phyloP scores from a whole-genome alignment of 441 rosid species.

The Euphorbia celastroides region DNA sequence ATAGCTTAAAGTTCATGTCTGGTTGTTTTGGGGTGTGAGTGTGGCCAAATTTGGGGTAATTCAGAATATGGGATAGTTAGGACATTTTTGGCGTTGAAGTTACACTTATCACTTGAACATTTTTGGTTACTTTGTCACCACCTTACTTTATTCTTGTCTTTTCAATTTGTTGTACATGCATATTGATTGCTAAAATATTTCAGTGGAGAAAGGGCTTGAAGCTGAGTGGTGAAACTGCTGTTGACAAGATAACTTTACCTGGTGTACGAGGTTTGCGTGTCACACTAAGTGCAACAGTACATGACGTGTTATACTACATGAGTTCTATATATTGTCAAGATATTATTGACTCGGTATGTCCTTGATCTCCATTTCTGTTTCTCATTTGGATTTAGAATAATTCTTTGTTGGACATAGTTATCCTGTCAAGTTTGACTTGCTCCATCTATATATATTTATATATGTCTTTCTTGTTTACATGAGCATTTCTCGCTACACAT shows the following conservation, averaged over 20 bases:
- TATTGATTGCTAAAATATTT: constrained; percentile 19
- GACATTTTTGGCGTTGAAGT: background rate
- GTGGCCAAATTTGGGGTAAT: background rate
- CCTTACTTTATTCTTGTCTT: background rate
- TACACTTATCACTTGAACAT: background rate
- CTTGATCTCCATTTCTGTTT: constrained; percentile 6
- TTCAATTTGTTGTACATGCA: constrained; percentile 1
- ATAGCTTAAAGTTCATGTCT: background rate
- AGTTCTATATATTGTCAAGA: constrained; percentile 97
- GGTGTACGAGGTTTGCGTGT: constrained; percentile 91
- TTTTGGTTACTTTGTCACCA: background rate
- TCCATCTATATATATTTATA: too few species aligned
- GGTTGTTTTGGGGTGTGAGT: background rate
- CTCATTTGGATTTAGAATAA: constrained; percentile 1
- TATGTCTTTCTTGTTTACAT: background rate
- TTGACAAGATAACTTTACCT: constrained; percentile 87
- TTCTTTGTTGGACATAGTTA: background rate
- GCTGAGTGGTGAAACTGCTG: constrained; percentile 94
- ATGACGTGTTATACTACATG: constrained; percentile 96
- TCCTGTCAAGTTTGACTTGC: background rate
- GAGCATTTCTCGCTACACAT: background rate
- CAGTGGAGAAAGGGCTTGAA: constrained; percentile 99
- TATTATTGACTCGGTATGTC: constrained; percentile 75
- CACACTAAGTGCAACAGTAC: constrained; percentile 91
- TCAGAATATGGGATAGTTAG: background rate